Evolutionary conservation across 225 moss, liverwort and hornwort species (phyloP).

Genomic region (Bryoerythrophyllum caledonicum): DNA sequence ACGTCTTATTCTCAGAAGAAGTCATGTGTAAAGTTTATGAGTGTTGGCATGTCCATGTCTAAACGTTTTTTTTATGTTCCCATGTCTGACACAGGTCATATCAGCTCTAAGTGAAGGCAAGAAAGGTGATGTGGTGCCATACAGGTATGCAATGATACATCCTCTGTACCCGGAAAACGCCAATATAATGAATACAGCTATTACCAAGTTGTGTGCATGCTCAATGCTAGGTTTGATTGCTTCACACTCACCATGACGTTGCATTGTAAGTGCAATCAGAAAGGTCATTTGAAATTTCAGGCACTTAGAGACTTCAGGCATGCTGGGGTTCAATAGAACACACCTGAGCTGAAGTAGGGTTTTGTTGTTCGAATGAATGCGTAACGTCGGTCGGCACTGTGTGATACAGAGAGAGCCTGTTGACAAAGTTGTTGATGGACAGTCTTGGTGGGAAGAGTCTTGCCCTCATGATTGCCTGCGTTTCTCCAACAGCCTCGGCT

Average conservation of each 20-base stretch:
- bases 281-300: constrained; percentile 12
- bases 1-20: background rate
- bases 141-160: constrained; percentile 57
- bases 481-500: constrained; percentile 77
- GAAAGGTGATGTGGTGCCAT: constrained; percentile 92
- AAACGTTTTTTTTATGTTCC: constrained; percentile 4
- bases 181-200: too few species aligned
- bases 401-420: constrained; percentile 81
- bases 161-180: background rate
- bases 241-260: background rate
- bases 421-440: constrained; percentile 97
- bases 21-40: constrained; percentile 7
- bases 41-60: constrained; percentile 13
- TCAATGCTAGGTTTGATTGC: background rate
- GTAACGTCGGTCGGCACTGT: constrained; percentile 15
- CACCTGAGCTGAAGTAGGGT: constrained; percentile 11
- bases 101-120: constrained; percentile 95
- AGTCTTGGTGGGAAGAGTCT: constrained; percentile 96
- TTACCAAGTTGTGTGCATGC: background rate
- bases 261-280: constrained; percentile 3
- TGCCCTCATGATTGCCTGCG: constrained; percentile 96
- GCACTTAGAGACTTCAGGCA: constrained; percentile 7
- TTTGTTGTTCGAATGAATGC: constrained; percentile 9
- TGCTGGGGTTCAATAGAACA: constrained; percentile 16
- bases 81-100: constrained; percentile 64